Base-by-base conservation (phyloP, 2,329 filamentous ascomycete species). In the Cladophialophora yegresii region DNA sequence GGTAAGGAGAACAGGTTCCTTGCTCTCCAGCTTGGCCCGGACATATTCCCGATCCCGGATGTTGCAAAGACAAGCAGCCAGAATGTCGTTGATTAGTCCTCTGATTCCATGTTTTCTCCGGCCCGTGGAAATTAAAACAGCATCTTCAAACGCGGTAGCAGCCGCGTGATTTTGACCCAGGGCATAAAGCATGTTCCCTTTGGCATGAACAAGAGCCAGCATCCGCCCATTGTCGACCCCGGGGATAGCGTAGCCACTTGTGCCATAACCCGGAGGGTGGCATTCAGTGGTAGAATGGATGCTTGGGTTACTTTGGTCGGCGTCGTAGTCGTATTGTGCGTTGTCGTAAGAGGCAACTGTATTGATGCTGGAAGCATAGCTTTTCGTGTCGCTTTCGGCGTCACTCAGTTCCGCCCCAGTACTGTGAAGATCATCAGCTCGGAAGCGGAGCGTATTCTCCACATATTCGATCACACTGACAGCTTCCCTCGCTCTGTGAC, bases 121-220 rank as follows among this genome's bases (percentile, higher is more conserved):
- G 1, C 92, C 93, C 30, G 90, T 85, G 63, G 92, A 93, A 67
- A 99, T 93, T 59, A 97, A 78, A 3, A 99, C 92, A 0, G 93
- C 93, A 75, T 97, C 92, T 75, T 99, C 95, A 71, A 99, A 99
- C 3, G 95, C 92, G 71, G 87, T 86, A 0, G 93, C 92, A 49
- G 95, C 95, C 47, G 84, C 86, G 45, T 84, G 82, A 68, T 95
- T 90, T 69, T 97, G 89, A 53, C 93, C 93, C 32, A 96, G 80
- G 28, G 91, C 87, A 77, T 99, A 99, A 1, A 98, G 83, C 89
- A 98, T 96, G 68, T 98, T 98, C n/a, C 93, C 95, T 77, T 98
- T 99, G 22, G 93, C 93, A 77, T 99, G 95, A 47, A 98, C 87
- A 16, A 99, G 83, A n/a, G 92, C 90, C 51, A 99, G 84, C 72